A percentile compares a stretch with the other conserved stretches of the same genome.
Conservation (phyloP, 176 grass and related monocot species). For the Chrysopogon serrulatus region DNA sequence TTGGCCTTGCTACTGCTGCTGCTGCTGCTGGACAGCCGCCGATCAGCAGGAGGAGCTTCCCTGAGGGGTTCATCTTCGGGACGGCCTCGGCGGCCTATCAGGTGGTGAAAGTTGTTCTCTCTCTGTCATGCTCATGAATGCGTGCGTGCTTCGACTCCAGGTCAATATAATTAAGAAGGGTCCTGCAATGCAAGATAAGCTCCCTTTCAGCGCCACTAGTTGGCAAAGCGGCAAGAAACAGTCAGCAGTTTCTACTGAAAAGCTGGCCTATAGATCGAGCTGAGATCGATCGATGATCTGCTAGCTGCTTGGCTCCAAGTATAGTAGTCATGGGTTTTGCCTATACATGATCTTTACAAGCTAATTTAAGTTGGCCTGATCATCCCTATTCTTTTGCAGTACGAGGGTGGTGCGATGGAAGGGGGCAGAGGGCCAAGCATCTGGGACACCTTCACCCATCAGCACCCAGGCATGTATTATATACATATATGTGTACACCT, state of each 20-base stretch:
- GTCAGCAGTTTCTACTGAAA: too few species aligned
- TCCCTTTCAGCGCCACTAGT: too few species aligned
- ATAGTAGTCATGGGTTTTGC: too few species aligned
- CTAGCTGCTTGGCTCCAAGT: too few species aligned
- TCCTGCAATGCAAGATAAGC: too few species aligned
- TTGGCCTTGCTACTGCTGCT: not conserved
- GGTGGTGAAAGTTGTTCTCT: not conserved
- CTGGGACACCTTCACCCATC: too few species aligned
- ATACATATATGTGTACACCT: not conserved
- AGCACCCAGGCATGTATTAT: conserved; percentile 11
- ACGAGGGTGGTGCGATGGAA: conserved; percentile 41
- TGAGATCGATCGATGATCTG: too few species aligned
- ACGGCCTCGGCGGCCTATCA: conserved; percentile 30
- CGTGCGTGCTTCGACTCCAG: too few species aligned
- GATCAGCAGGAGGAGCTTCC: conserved; percentile 20
- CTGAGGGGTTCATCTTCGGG: conserved; percentile 28
- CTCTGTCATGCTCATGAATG: too few species aligned
- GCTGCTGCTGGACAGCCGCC: not conserved
- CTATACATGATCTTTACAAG: not conserved
- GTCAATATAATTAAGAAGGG: too few species aligned
- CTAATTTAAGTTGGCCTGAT: not conserved
- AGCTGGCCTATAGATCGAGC: too few species aligned
- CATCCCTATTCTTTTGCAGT: not conserved
- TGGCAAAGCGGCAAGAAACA: too few species aligned
- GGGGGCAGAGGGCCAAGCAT: conserved; percentile 44